A percentile compares a stretch with the other conserved stretches of the same genome.
Evolutionary conservation across 352 stramenopile species (phyloP).

Genomic region (Globisporangium sylvaticum): DNA sequence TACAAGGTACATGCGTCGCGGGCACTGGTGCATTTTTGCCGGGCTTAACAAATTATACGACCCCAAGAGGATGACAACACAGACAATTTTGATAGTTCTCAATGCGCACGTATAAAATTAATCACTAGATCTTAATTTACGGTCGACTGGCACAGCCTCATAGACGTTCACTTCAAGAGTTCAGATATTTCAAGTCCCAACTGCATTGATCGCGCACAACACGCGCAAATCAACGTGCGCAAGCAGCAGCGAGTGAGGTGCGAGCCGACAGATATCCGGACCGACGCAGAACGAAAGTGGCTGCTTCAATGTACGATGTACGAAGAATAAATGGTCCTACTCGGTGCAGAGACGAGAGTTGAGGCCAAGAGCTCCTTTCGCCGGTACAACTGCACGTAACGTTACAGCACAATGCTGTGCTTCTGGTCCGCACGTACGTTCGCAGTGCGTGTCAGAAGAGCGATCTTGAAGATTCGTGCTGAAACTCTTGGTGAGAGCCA

Average conservation of each 20-base stretch:
- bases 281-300: not conserved
- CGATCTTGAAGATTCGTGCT: not conserved
- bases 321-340: not conserved
- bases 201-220: not conserved
- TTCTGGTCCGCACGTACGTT: not conserved
- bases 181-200: not conserved
- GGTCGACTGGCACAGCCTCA: not conserved
- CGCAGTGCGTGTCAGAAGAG: not conserved
- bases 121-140: not conserved
- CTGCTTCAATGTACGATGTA: not conserved
- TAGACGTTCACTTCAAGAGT: not conserved
- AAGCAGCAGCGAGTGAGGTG: not conserved
- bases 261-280: not conserved
- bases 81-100: not conserved
- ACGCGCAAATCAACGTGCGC: not conserved
- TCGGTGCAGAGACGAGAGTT: not conserved
- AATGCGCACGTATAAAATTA: not conserved
- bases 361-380: not conserved
- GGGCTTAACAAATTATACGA: too few relatives aligned
- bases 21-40: too few relatives aligned
- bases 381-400: not conserved
- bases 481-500: not conserved
- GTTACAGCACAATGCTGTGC: not conserved
- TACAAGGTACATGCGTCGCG: too few relatives aligned
- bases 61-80: not conserved